Evolutionary conservation across 1,284 basidiomycete species (phyloP).

Genomic region (Cryptococcus sp.): DNA sequence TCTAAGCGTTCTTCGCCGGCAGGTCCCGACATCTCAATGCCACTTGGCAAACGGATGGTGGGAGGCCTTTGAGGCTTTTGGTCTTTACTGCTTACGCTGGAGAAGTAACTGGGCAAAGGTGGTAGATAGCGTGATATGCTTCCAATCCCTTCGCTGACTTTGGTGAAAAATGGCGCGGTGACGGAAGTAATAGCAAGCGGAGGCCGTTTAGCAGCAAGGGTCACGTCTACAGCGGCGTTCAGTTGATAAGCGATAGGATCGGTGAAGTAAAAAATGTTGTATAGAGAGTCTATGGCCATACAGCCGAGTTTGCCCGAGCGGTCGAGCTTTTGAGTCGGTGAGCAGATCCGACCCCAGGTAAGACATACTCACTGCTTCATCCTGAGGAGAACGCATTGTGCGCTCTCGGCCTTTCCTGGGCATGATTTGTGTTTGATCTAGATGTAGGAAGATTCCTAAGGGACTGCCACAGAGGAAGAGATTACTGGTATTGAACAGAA

Average conservation of each 20-base stretch:
- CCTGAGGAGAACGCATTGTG: slow-evolving; percentile 50
- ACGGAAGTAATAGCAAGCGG: slow-evolving; percentile 51
- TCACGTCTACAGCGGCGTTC: slow-evolving; percentile 43
- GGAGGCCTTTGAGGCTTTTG: slow-evolving; percentile 32
- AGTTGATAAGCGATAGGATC: slow-evolving; percentile 52
- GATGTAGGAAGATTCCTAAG: slow-evolving; percentile 53
- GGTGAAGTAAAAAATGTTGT: slow-evolving; percentile 54
- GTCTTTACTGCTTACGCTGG: slow-evolving; percentile 3
- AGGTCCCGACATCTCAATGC: slow-evolving; percentile 43
- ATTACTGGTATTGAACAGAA: slow-evolving; percentile 52
- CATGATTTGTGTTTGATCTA: slow-evolving; percentile 54
- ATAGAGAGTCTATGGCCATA: slow-evolving; percentile 51
- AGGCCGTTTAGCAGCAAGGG: slow-evolving; percentile 41
- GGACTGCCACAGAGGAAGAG: slow-evolving; percentile 55
- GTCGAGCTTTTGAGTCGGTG: slow-evolving; percentile 37
- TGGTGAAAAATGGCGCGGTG: slow-evolving; percentile 44
- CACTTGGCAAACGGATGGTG: slow-evolving; percentile 35
- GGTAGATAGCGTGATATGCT: slow-evolving; percentile 39
- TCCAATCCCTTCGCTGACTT: slow-evolving; percentile 32
- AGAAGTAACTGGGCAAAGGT: slow-evolving; percentile 15
- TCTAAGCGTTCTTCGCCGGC: slow-evolving; percentile 36
- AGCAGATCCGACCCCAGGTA: not conserved
- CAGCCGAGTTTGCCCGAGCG: slow-evolving; percentile 53
- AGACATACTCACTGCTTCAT: slow-evolving; percentile 47
- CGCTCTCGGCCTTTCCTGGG: slow-evolving; percentile 53